Base-by-base conservation (phyloP, 306 rosid genomes). In the Herpetospermum pedunculosum region DNA sequence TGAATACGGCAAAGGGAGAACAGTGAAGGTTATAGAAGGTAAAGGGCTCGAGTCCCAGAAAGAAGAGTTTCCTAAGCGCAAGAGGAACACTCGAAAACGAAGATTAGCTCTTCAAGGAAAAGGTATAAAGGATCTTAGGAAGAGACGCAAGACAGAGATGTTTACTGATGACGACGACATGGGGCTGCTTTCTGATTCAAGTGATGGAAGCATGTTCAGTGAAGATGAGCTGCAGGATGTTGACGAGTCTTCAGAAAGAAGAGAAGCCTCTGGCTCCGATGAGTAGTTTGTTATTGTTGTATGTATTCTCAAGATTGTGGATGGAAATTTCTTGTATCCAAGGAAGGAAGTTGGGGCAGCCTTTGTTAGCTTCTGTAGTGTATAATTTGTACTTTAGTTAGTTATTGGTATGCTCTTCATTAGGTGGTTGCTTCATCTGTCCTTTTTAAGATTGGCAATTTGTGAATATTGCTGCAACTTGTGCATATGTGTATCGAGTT, bases 1-100 rank as follows among this genome's bases (percentile, higher is more conserved):
- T 53, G 97, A 84, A 70, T 82, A 80, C 47, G 82, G 88, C 68
- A 91, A 83, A 77, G 89, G 87, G 54, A 85, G 83, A 81, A 28
- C 77, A 48, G 70, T 77, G 1, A 91, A 85, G 83, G 96, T 77
- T 64, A 75, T 41, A 0, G 96, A 89, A 16, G 85, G 91, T 81
- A 94, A 83, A 83, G 88, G 90, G 85, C 85, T 94, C 7, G 92
- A 89, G 75, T 77, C 92, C 49, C 95, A 81, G 69, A 91, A 83
- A 74, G 98, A 89, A 78, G 97, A 94, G 55, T 86, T 84, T 79
- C 98, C 98, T 2, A 94, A 91, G 85, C 97, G 98, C 59, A 94
- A 94, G 88, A 86, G 98, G 65, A 91, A 94, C 81, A 93, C 91
- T 10, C 79, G 98, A 75, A 94, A 91, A 34, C 95, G 98, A 86